phyloP scores from a whole-genome alignment of 495 filamentous ascomycete species.

The Aspergillus asperescens region DNA sequence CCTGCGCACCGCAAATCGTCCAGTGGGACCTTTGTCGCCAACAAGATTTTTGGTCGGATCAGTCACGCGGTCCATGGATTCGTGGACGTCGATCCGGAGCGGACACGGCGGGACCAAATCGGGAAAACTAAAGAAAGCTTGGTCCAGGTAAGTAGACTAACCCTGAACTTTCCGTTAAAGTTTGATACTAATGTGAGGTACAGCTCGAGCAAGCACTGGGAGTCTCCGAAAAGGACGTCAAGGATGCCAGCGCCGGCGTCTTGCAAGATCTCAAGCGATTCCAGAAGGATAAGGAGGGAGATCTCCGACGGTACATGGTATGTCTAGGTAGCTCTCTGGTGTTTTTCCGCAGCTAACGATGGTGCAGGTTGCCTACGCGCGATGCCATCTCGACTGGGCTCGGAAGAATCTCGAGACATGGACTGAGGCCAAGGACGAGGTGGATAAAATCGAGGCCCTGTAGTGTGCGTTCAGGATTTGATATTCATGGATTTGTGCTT shows the following conservation, averaged over 20 bases:
- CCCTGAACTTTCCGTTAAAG: background rate
- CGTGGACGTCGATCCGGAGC: constrained; percentile 90
- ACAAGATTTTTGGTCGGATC: constrained; percentile 90
- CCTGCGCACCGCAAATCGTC: constrained; percentile 62
- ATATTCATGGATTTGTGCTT: background rate
- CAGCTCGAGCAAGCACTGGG: constrained; percentile 85
- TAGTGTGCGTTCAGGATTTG: constrained; percentile 25
- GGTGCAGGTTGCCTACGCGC: constrained; percentile 82
- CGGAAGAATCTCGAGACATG: constrained; percentile 93
- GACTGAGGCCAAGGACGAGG: constrained; percentile 91
- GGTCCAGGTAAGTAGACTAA: constrained; percentile 45
- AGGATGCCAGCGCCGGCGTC: constrained; percentile 79
- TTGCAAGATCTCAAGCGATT: constrained; percentile 87
- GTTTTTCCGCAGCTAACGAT: background rate
- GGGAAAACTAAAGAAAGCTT: constrained; percentile 83
- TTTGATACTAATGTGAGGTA: constrained; percentile 11
- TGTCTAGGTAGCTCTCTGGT: constrained; percentile 19
- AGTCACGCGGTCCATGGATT: constrained; percentile 94
- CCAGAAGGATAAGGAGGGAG: constrained; percentile 88
- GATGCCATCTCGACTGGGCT: constrained; percentile 97
- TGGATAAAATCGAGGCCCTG: constrained; percentile 72
- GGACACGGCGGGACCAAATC: constrained; percentile 86
- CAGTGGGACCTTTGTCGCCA: constrained; percentile 78
- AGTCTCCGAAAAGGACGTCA: constrained; percentile 83
- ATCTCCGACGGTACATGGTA: constrained; percentile 94